phyloP scores from a whole-genome alignment of 2,329 filamentous ascomycete genomes.

The Claviceps pazoutovae region DNA sequence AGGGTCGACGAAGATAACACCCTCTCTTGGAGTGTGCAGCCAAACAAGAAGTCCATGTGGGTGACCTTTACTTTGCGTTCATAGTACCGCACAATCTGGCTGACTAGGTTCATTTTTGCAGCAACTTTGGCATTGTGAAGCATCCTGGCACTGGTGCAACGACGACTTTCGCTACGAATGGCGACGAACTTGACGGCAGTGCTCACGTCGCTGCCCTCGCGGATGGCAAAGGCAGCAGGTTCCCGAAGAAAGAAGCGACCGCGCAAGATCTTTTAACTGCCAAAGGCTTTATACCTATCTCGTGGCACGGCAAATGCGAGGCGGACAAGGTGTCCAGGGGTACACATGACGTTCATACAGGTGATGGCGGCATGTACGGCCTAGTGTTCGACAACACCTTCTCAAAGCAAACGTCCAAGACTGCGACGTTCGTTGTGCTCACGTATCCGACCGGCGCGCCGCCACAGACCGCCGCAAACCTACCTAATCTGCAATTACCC shows the following conservation, averaged over 20 bases:
- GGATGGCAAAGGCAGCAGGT: constrained; percentile 33
- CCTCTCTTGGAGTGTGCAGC: constrained; percentile 94
- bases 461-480: constrained; percentile 59
- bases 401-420: constrained; percentile 89
- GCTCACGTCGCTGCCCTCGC: constrained; percentile 28
- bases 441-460: constrained; percentile 78
- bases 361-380: constrained; percentile 84
- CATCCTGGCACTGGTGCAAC: constrained; percentile 64
- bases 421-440: constrained; percentile 82
- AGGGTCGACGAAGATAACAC: constrained; percentile 81
- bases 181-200: constrained; percentile 29
- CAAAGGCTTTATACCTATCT: constrained; percentile 55
- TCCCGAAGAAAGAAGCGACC: constrained; percentile 43
- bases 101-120: constrained; percentile 17
- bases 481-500: constrained; percentile 41
- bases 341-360: constrained; percentile 61
- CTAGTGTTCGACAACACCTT: constrained; percentile 98
- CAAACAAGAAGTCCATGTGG: constrained; percentile 91
- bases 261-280: constrained; percentile 50
- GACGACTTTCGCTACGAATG: constrained; percentile 27
- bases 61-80: not conserved
- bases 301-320: constrained; percentile 92
- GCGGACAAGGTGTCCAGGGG: constrained; percentile 91
- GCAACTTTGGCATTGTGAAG: constrained; percentile 95
- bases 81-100: not conserved